Conservation (phyloP, 2,329 filamentous ascomycete genomes). For the Zalaria obscura region DNA sequence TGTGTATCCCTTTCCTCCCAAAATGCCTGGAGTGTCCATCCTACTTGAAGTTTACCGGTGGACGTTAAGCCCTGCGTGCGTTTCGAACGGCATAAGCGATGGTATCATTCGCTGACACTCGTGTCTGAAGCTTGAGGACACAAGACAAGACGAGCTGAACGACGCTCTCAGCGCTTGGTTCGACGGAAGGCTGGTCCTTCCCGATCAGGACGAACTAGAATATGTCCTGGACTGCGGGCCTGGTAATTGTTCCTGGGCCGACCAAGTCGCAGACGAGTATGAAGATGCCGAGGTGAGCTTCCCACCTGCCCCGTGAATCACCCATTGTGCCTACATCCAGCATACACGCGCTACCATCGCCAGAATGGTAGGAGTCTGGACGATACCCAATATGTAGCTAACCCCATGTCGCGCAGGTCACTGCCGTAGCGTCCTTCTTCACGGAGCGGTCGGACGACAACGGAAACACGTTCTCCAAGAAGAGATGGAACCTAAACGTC, state of each 20-base stretch:
- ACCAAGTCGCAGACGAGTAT: constrained; percentile 19
- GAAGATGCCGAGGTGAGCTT: constrained; percentile 8
- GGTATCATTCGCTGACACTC: constrained; percentile 1
- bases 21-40: background rate
- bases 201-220: constrained; percentile 10
- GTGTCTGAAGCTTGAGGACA: constrained; percentile 13
- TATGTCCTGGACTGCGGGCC: constrained; percentile 18
- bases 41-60: background rate
- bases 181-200: constrained; percentile 10
- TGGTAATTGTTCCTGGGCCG: constrained; percentile 19
- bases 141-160: constrained; percentile 14
- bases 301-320: background rate
- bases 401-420: constrained; percentile 9
- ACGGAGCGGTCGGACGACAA: constrained; percentile 9
- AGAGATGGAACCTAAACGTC: constrained; percentile 20
- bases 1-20: constrained; percentile 2
- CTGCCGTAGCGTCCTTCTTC: constrained; percentile 18
- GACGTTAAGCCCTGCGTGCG: background rate
- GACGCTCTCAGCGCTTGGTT: constrained; percentile 13
- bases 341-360: background rate
- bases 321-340: too few relatives aligned
- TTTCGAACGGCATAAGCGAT: background rate
- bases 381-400: background rate
- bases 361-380: background rate
- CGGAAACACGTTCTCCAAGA: constrained; percentile 8